Conservation (phyloP, 345 rosid genomes). For the Hibiscus tridactylites region DNA sequence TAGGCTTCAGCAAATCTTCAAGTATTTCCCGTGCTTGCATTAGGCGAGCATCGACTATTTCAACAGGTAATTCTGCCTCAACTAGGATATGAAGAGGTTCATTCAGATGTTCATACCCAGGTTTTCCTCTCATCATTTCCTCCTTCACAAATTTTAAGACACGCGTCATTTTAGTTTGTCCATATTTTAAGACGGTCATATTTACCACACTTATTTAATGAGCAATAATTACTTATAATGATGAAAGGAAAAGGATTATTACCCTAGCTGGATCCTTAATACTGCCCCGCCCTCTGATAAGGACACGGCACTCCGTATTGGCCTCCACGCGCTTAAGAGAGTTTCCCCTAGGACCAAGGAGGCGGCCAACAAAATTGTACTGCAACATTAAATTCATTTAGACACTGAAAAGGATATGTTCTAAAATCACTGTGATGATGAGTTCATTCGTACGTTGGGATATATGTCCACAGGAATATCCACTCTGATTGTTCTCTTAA, state of each 20-base stretch:
- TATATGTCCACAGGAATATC: slow-evolving; percentile 88
- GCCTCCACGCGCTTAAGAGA: slow-evolving; percentile 97
- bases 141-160: slow-evolving; percentile 40
- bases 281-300: slow-evolving; percentile 94
- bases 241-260: neutral
- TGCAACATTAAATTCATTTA: too few relatives aligned
- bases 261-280: slow-evolving; percentile 88
- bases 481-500: slow-evolving; percentile 74
- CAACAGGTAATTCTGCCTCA: slow-evolving; percentile 90
- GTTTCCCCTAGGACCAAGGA: slow-evolving; percentile 96
- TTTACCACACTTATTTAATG: neutral
- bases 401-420: slow-evolving; percentile 5
- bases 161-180: neutral
- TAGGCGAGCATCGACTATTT: slow-evolving; percentile 79
- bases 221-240: neutral
- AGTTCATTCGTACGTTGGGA: slow-evolving; percentile 56
- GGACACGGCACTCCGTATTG: slow-evolving; percentile 82
- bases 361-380: slow-evolving; percentile 66
- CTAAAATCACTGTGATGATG: neutral
- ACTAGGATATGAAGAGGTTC: slow-evolving; percentile 92
- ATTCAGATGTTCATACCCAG: slow-evolving; percentile 90
- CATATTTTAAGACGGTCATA: neutral
- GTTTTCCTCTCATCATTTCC: slow-evolving; percentile 92
- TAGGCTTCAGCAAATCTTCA: slow-evolving; percentile 81
- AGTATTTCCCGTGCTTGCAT: slow-evolving; percentile 94